phyloP scores from a whole-genome alignment of 371 early-diverging fungal genomes.

The Saksenaea oblongispora region DNA sequence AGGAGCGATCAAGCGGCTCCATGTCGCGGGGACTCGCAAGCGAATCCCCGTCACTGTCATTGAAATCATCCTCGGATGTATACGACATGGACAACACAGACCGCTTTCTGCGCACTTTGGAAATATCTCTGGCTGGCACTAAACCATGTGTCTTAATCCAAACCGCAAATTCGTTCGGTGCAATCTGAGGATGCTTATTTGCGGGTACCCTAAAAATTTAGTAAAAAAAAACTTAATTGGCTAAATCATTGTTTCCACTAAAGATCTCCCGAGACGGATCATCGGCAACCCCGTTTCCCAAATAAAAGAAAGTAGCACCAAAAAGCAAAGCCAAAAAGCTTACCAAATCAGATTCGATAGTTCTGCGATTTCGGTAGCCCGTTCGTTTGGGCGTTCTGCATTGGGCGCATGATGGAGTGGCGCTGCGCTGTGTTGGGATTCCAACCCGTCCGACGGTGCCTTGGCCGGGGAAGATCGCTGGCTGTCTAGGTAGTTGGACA shows the following conservation, averaged over 20 bases:
- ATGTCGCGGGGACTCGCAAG: conserved; percentile 9
- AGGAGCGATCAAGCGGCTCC: background rate
- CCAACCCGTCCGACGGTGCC: background rate
- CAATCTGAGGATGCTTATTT: conserved; percentile 40
- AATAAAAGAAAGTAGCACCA: background rate
- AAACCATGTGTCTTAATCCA: conserved; percentile 32
- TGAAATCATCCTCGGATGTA: conserved; percentile 7
- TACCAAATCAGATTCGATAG: conserved; percentile 19
- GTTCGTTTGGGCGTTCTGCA: background rate
- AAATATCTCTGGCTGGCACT: conserved; percentile 15
- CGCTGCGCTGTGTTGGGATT: background rate
- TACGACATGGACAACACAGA: conserved; percentile 34
- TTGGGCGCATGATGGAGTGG: background rate
- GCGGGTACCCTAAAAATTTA: conserved; percentile 29
- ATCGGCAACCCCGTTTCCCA: background rate
- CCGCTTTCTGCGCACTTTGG: conserved; percentile 21
- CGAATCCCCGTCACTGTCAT: conserved; percentile 1
- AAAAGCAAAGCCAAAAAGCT: background rate
- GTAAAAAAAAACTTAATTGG: background rate
- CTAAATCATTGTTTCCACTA: conserved; percentile 4
- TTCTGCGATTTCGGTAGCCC: conserved; percentile 5
- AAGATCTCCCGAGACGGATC: conserved; percentile 1
- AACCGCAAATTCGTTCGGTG: conserved; percentile 37
- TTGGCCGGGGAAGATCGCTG: background rate
- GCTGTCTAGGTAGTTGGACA: conserved; percentile 22